These are phyloP conservation scores for Knoxdaviesia proteae DNA, from an alignment of 2,329 filamentous ascomycete genomes.

Conservation along the genomic window DNA sequence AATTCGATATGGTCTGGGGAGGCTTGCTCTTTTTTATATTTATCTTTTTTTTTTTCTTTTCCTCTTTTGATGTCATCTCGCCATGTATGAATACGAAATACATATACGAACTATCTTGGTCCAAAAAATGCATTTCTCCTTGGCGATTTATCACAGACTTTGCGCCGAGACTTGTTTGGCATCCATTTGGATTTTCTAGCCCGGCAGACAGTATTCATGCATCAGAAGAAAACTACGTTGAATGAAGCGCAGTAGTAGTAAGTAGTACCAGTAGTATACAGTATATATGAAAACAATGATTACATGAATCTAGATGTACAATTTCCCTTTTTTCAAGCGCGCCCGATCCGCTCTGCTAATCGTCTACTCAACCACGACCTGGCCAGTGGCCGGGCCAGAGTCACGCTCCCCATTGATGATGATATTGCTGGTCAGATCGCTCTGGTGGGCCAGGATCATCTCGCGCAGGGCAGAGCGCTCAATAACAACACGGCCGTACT, in stretches of 20 bases:
- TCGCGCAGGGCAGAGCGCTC: slow-evolving; percentile 61
- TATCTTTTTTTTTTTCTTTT: not conserved
- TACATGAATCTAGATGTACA: no score
- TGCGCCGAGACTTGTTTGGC: no score
- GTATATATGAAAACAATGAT: no score
- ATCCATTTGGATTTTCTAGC: no score
- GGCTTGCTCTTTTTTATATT: not conserved
- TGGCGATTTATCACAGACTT: no score
- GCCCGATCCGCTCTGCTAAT: not conserved
- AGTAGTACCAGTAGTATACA: no score
- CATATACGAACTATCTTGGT: no score
- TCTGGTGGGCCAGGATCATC: slow-evolving; percentile 53
- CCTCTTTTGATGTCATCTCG: not conserved
- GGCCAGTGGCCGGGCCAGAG: not conserved
- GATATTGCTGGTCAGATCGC: slow-evolving; percentile 26
- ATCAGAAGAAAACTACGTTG: no score
- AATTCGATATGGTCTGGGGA: not conserved
- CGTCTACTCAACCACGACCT: not conserved
- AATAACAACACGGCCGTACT: slow-evolving; percentile 67
- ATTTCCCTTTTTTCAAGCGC: not conserved
- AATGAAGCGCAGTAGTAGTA: no score
- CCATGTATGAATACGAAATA: no score
- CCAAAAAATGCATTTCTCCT: no score
- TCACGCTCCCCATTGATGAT: slow-evolving; percentile 1
- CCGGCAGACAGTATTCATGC: no score